These are phyloP conservation scores for Lenzites betulinus DNA, from an alignment of 768 basidiomycete species.

Conservation along the genomic window DNA sequence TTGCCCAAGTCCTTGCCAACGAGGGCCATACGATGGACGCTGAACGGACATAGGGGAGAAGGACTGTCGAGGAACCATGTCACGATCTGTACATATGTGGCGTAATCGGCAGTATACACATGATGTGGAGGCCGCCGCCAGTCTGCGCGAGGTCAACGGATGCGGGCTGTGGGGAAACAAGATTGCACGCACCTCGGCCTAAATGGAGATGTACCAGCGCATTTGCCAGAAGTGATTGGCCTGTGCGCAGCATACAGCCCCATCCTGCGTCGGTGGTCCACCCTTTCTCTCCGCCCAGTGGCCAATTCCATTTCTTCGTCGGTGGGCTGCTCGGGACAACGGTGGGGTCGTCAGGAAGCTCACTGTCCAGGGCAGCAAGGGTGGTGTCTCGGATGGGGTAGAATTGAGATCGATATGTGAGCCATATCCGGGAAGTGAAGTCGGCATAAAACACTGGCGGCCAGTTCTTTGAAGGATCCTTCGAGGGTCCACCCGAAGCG, in stretches of 20 bases:
- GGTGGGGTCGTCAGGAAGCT: slow-evolving; percentile 26
- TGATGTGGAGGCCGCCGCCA: slow-evolving; percentile 78
- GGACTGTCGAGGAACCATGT: slow-evolving; percentile 97
- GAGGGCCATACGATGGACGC: slow-evolving; percentile 94
- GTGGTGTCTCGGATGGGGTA: slow-evolving; percentile 71
- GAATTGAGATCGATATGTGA: slow-evolving; percentile 91
- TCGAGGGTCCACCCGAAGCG: slow-evolving; percentile 32
- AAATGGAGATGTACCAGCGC: slow-evolving; percentile 76
- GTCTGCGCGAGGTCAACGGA: slow-evolving; percentile 47
- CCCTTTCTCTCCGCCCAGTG: slow-evolving; percentile 65
- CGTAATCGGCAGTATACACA: slow-evolving; percentile 64
- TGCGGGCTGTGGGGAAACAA: neutral
- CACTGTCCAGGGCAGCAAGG: slow-evolving; percentile 45
- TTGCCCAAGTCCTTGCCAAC: slow-evolving; percentile 95
- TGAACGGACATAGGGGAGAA: slow-evolving; percentile 81
- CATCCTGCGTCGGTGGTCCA: slow-evolving; percentile 87
- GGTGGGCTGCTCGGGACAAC: slow-evolving; percentile 40
- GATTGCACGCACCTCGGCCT: slow-evolving; percentile 57
- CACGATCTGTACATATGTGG: slow-evolving; percentile 86
- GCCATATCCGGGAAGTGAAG: slow-evolving; percentile 86
- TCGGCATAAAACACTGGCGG: slow-evolving; percentile 85
- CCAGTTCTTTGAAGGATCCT: slow-evolving; percentile 61
- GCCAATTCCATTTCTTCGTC: slow-evolving; percentile 63
- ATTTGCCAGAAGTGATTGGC: slow-evolving; percentile 82
- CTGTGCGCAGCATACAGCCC: slow-evolving; percentile 92